Base-by-base conservation (phyloP, 2,329 filamentous ascomycete genomes). In the Talaromyces sp. region DNA sequence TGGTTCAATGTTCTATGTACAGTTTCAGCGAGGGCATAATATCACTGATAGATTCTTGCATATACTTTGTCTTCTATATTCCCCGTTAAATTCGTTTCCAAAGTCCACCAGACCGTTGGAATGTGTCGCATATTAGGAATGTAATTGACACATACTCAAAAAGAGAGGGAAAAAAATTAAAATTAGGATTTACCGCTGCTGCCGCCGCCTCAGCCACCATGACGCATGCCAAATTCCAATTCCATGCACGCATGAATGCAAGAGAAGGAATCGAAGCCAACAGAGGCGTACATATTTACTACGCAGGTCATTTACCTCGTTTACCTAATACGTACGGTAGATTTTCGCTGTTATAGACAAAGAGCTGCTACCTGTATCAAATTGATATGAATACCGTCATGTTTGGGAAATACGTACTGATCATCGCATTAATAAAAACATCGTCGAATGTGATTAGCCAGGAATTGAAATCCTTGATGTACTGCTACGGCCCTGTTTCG, bases 201-300 rank as follows among this genome's bases (percentile, higher is more conserved):
- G 11, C 14, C 24, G 24, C 8, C 24, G 24, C 8, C 11, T 2
- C 49, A 27, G 13, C 26, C 49, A 29, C 21, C 19, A 26, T 3
- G 10, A 17, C 26, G 5, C 26, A 52, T 52, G 26, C 21, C 49
- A 52, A 4, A 29, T 29, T 52, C 14, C 51, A 4, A 29, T 29
- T 52, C 14, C 51, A 61, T 58, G 59, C 9, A 21, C 3, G 5
- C 1, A 21, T 24, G 19, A 10, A 11, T 46, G 21, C 50, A 61
- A 61, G 38, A 61, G 59, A 61, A 58, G 59, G 51, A 61, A 58
- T 58, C 50, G 59, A 61, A 58, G 29, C n/a, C 11, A 27, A 53
- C 11, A 43, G 50, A 32, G 10, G 1, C 2, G 13, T 14, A 38
- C 7, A 38, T 14, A 8, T 7, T n/a, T 31, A 10, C 29, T 31